Percentiles rank a stretch among this genome's conserved stretches.
Evolutionary conservation across 345 rosid species (phyloP).

Genomic region (Theobroma cacao): DNA sequence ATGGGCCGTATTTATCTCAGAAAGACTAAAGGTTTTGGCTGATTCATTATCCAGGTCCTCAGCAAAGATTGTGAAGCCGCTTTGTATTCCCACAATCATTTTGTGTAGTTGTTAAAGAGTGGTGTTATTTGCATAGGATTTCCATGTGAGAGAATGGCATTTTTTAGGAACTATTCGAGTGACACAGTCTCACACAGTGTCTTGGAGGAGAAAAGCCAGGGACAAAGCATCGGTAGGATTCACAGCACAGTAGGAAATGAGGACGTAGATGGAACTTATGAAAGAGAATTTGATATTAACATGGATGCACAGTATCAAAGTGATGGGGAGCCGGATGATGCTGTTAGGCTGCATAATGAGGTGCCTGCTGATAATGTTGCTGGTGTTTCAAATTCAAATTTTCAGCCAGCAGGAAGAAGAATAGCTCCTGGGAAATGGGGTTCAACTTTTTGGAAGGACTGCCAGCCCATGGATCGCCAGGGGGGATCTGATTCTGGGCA

Average conservation of each 20-base stretch:
- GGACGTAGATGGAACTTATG: slow-evolving; percentile 44
- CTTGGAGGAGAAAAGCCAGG: slow-evolving; percentile 63
- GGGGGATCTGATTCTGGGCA: slow-evolving; percentile 70
- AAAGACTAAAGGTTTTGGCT: slow-evolving; percentile 1
- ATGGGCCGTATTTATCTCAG: not conserved
- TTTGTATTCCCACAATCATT: not conserved
- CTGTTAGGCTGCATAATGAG: slow-evolving; percentile 44
- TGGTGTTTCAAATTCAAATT: slow-evolving; percentile 38
- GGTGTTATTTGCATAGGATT: slow-evolving; percentile 11
- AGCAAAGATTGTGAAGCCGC: slow-evolving; percentile 14
- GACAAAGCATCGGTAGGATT: slow-evolving; percentile 37
- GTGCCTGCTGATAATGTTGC: slow-evolving; percentile 29
- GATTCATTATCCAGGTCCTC: slow-evolving; percentile 21
- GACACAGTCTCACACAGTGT: slow-evolving; percentile 54
- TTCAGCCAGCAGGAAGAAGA: slow-evolving; percentile 71
- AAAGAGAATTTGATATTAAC: slow-evolving; percentile 79
- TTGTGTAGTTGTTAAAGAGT: slow-evolving; percentile 1
- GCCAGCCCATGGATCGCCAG: slow-evolving; percentile 72
- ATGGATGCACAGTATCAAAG: slow-evolving; percentile 64
- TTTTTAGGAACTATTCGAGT: slow-evolving; percentile 64
- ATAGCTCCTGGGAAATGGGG: slow-evolving; percentile 87
- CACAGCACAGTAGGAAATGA: slow-evolving; percentile 45
- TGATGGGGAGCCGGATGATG: slow-evolving; percentile 64
- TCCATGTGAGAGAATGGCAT: slow-evolving; percentile 83
- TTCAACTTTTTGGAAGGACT: slow-evolving; percentile 94